These are phyloP conservation scores for Lachnellula occidentalis DNA, from an alignment of 2,329 filamentous ascomycete genomes.

Conservation along the genomic window DNA sequence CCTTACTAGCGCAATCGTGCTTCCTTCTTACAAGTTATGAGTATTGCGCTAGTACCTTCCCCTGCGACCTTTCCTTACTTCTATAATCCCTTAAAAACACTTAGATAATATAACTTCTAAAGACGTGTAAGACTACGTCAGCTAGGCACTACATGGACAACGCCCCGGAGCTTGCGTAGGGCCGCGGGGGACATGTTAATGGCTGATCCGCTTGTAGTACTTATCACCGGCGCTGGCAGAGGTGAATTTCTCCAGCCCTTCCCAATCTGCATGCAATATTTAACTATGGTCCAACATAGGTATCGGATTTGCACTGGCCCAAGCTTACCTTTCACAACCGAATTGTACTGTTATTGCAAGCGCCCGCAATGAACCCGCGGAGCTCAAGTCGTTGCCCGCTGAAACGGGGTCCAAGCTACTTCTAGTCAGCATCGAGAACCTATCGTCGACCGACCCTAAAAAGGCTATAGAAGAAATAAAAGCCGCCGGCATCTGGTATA, in stretches of 20 bases:
- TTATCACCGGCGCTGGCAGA: background rate
- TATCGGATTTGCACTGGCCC: background rate
- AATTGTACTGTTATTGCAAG: slow-evolving; percentile 1
- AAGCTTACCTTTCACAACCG: background rate
- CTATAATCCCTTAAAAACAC: too few relatives aligned
- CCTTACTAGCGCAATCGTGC: too few relatives aligned
- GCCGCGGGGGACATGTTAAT: too few relatives aligned
- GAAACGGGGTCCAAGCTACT: slow-evolving; percentile 1
- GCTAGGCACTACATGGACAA: too few relatives aligned
- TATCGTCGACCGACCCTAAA: slow-evolving; percentile 20
- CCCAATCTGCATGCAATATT: background rate
- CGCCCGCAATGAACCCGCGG: background rate
- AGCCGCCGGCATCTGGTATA: slow-evolving; percentile 24
- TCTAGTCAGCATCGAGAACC: slow-evolving; percentile 1
- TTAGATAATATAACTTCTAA: too few relatives aligned
- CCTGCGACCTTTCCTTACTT: too few relatives aligned
- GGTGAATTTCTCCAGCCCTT: background rate
- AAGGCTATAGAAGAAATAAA: slow-evolving; percentile 25
- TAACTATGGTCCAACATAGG: background rate
- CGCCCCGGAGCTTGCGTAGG: too few relatives aligned
- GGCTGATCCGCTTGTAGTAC: slow-evolving; percentile 30
- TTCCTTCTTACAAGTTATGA: too few relatives aligned
- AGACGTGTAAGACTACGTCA: too few relatives aligned
- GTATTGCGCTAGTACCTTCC: too few relatives aligned
- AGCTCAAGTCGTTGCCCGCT: background rate